A percentile compares a stretch with the other conserved stretches of the same genome.
These are phyloP conservation scores for Pythium folliculosum DNA, from an alignment of 352 stramenopile species.

Conservation along the genomic window DNA sequence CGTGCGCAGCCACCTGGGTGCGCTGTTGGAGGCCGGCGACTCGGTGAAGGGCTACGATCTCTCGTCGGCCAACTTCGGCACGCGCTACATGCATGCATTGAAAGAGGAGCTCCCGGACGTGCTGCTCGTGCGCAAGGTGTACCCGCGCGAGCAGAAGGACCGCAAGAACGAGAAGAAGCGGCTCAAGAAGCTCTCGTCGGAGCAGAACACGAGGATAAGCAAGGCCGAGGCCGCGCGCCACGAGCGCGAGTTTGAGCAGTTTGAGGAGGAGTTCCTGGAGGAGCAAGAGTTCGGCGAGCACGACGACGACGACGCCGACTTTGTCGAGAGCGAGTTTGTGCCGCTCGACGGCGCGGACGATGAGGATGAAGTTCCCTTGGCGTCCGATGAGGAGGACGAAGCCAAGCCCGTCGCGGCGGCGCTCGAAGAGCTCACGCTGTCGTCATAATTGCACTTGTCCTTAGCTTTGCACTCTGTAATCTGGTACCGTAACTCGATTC, in stretches of 20 bases:
- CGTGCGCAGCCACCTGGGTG: constrained; percentile 63
- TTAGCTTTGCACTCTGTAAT: not conserved
- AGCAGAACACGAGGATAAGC: constrained; percentile 44
- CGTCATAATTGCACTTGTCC: not conserved
- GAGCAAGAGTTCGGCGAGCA: constrained; percentile 41
- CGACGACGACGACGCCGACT: constrained; percentile 28
- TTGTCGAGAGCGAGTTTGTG: constrained; percentile 27
- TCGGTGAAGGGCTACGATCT: constrained; percentile 79
- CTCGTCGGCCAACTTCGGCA: constrained; percentile 52
- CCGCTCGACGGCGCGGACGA: constrained; percentile 25
- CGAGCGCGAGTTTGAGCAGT: constrained; percentile 61
- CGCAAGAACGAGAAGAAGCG: constrained; percentile 28
- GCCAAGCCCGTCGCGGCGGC: not conserved
- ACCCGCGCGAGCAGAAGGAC: constrained; percentile 41
- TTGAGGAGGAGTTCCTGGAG: constrained; percentile 63
- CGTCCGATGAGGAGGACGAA: constrained; percentile 14
- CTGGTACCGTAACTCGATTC: too few relatives aligned
- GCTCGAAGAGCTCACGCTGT: constrained; percentile 32
- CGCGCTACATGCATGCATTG: constrained; percentile 40
- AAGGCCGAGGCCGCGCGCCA: constrained; percentile 50
- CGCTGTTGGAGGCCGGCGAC: constrained; percentile 58
- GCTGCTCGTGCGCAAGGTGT: constrained; percentile 75
- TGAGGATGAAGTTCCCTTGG: constrained; percentile 10
- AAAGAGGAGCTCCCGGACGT: constrained; percentile 71
- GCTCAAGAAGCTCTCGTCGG: constrained; percentile 48